phyloP scores from a whole-genome alignment of 139 green algal genomes.

The Chlorella sp. region DNA sequence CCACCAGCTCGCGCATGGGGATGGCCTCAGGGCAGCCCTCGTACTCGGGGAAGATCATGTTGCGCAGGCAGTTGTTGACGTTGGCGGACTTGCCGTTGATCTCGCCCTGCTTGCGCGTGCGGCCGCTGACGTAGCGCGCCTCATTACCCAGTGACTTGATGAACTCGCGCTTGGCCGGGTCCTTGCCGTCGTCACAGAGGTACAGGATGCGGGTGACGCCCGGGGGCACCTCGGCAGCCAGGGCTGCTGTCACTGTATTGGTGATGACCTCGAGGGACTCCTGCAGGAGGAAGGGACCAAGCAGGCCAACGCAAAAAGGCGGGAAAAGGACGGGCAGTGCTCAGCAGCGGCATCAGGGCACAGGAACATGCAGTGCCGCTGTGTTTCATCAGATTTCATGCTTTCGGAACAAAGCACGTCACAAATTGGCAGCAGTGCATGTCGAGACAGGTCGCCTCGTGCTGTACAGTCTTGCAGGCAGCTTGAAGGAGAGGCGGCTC shows the following conservation, averaged over 20 bases:
- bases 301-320: too few species aligned
- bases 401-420: too few species aligned
- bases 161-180: conserved; percentile 15
- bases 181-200: conserved; percentile 31
- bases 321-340: too few species aligned
- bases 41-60: not conserved
- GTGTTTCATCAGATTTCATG: too few species aligned
- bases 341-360: too few species aligned
- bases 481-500: too few species aligned
- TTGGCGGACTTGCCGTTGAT: conserved; percentile 84
- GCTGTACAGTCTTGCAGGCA: too few species aligned
- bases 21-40: not conserved
- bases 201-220: conserved; percentile 13
- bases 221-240: conserved; percentile 5
- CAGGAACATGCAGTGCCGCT: too few species aligned
- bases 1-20: conserved; percentile 34
- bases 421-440: too few species aligned
- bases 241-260: conserved; percentile 8
- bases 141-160: conserved; percentile 8
- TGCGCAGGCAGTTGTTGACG: conserved; percentile 52
- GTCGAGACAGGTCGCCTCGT: too few species aligned
- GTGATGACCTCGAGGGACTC: conserved; percentile 11
- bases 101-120: conserved; percentile 23
- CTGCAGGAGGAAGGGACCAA: too few species aligned
- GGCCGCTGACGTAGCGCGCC: not conserved